These are phyloP conservation scores for Candida nemodendra DNA, from an alignment of 805 yeast genomes.

Conservation along the genomic window DNA sequence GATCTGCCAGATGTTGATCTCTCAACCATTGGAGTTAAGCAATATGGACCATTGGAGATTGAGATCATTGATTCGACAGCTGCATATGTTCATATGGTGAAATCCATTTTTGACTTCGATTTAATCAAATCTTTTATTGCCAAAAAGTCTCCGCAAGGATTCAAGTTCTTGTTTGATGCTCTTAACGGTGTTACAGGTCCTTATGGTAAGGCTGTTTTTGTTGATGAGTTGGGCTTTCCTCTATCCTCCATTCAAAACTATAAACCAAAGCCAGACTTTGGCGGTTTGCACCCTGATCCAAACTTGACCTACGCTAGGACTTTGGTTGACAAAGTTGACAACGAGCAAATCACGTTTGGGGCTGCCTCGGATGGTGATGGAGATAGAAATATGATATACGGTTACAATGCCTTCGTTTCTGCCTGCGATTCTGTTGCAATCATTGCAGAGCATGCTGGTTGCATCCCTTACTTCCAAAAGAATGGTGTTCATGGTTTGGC, in stretches of 20 bases:
- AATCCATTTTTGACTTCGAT: slow-evolving; percentile 83
- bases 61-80: slow-evolving; percentile 81
- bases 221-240: slow-evolving; percentile 81
- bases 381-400: slow-evolving; percentile 98
- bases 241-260: slow-evolving; percentile 71
- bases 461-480: slow-evolving; percentile 86
- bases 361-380: slow-evolving; percentile 99
- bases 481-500: slow-evolving; percentile 91
- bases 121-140: slow-evolving; percentile 70
- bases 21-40: slow-evolving; percentile 47
- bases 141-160: slow-evolving; percentile 49
- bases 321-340: slow-evolving; percentile 82
- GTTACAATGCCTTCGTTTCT: slow-evolving; percentile 89
- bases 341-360: slow-evolving; percentile 81
- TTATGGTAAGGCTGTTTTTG: slow-evolving; percentile 80
- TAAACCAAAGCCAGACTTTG: slow-evolving; percentile 83
- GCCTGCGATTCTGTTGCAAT: slow-evolving; percentile 99
- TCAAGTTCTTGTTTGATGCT: slow-evolving; percentile 82
- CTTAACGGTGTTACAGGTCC: slow-evolving; percentile 97
- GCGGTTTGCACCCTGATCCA: slow-evolving; percentile 98
- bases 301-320: slow-evolving; percentile 91
- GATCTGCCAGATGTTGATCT: slow-evolving; percentile 69
- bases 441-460: slow-evolving; percentile 86
- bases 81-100: slow-evolving; percentile 76
- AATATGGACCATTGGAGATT: slow-evolving; percentile 61